Evolutionary conservation across 1,284 basidiomycete genomes (phyloP).

Genomic region (Cryptococcus hybrid): DNA sequence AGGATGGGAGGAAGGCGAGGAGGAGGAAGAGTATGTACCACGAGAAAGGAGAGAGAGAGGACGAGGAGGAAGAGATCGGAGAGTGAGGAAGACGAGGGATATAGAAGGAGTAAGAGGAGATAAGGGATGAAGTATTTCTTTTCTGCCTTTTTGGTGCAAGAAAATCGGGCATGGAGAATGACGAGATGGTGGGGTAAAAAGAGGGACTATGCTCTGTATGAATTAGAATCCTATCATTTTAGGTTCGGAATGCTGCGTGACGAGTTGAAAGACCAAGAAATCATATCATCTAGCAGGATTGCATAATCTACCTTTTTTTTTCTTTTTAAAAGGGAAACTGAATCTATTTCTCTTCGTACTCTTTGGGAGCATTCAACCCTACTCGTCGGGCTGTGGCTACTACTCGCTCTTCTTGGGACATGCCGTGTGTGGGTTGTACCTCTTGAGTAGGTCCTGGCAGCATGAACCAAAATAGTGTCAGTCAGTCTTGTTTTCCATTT

Average conservation of each 20-base stretch:
- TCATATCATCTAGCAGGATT: too few species aligned
- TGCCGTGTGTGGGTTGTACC: conserved; percentile 75
- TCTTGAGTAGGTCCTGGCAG: conserved; percentile 64
- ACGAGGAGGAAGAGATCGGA: conserved; percentile 1
- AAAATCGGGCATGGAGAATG: background rate
- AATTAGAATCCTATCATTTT: too few species aligned
- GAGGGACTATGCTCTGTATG: background rate
- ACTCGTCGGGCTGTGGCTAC: conserved; percentile 81
- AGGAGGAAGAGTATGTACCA: background rate
- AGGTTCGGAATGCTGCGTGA: too few species aligned
- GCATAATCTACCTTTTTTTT: too few species aligned
- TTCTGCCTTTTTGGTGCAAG: background rate
- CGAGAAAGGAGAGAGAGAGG: background rate
- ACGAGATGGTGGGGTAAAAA: conserved; percentile 3
- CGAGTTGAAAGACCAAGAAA: too few species aligned
- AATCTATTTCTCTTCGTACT: too few species aligned
- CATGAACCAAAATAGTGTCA: too few species aligned
- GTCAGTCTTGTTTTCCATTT: background rate
- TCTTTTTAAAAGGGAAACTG: too few species aligned
- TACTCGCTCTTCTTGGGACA: conserved; percentile 74
- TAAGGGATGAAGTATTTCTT: background rate
- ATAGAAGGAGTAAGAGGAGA: conserved; percentile 12
- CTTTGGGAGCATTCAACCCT: conserved; percentile 58
- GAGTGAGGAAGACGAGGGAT: conserved; percentile 6
- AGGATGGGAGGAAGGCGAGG: background rate